Percentiles rank a stretch among this genome's conserved stretches.
These are phyloP conservation scores for Hemileia vastatrix DNA, from an alignment of 1,284 basidiomycete genomes.

Conservation along the genomic window DNA sequence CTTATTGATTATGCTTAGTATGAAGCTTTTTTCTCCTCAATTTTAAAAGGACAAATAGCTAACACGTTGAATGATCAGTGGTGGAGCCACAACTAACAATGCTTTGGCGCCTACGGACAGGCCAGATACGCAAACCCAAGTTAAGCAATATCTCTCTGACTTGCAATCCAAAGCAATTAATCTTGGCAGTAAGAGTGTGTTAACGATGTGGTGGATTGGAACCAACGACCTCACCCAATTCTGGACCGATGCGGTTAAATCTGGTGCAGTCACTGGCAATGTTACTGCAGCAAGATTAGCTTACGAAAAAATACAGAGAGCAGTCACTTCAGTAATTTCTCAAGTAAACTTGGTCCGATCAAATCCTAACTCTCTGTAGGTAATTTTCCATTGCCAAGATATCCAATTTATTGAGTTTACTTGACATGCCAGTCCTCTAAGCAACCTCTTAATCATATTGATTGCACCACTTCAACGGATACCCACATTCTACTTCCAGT, in stretches of 20 bases:
- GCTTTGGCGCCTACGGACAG: neutral
- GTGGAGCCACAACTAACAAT: slow-evolving; percentile 21
- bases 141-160: slow-evolving; percentile 5
- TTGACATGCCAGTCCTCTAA: neutral
- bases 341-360: no score
- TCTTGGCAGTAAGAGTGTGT: slow-evolving; percentile 9
- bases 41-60: no score
- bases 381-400: no score
- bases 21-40: no score
- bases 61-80: no score
- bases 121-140: slow-evolving; percentile 17
- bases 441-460: neutral
- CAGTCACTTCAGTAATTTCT: no score
- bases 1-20: slow-evolving; percentile 20
- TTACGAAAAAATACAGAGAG: no score
- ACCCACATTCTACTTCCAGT: neutral
- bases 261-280: no score
- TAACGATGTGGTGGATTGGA: slow-evolving; percentile 19
- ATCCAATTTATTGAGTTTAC: no score
- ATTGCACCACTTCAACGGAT: neutral
- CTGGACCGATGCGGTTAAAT: slow-evolving; percentile 9
- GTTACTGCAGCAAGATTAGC: no score
- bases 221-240: slow-evolving; percentile 18
- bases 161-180: slow-evolving; percentile 6
- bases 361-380: no score